Conservation (phyloP, 164 flowering plant species). For the Tetracentron sinense region DNA sequence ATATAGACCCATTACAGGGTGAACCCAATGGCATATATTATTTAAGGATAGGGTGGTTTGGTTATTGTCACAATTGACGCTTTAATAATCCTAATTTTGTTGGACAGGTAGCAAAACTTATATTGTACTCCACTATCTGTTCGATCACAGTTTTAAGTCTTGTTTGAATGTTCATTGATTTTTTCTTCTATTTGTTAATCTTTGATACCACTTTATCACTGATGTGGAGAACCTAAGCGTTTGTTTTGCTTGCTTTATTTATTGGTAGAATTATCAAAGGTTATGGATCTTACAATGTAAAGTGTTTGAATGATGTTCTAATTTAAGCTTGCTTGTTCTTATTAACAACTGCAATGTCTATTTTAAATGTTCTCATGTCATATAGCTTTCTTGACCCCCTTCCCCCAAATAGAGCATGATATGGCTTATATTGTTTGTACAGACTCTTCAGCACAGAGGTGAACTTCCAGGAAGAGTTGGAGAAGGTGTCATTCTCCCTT, state of each 20-base stretch:
- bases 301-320: not conserved
- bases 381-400: not conserved
- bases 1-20: conserved; percentile 33
- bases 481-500: too few species aligned
- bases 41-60: conserved; percentile 64
- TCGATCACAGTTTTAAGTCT: too few species aligned
- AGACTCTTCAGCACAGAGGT: conserved; percentile 44
- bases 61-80: conserved; percentile 58
- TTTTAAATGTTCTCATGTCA: too few species aligned
- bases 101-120: conserved; percentile 43
- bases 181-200: too few species aligned
- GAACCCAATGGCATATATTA: conserved; percentile 60
- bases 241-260: not conserved
- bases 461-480: conserved; percentile 80
- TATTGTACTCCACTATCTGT: too few species aligned
- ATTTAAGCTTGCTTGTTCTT: conserved; percentile 6
- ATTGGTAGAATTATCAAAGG: not conserved
- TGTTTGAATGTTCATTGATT: too few species aligned
- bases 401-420: too few species aligned
- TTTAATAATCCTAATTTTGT: conserved; percentile 56
- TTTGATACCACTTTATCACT: too few species aligned
- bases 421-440: conserved; percentile 5
- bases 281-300: not conserved
- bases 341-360: not conserved
- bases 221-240: too few species aligned